A percentile compares a stretch with the other conserved stretches of the same genome.
phyloP scores from a whole-genome alignment of 2,329 filamentous ascomycete genomes.

The Erysiphe neolycopersici region DNA sequence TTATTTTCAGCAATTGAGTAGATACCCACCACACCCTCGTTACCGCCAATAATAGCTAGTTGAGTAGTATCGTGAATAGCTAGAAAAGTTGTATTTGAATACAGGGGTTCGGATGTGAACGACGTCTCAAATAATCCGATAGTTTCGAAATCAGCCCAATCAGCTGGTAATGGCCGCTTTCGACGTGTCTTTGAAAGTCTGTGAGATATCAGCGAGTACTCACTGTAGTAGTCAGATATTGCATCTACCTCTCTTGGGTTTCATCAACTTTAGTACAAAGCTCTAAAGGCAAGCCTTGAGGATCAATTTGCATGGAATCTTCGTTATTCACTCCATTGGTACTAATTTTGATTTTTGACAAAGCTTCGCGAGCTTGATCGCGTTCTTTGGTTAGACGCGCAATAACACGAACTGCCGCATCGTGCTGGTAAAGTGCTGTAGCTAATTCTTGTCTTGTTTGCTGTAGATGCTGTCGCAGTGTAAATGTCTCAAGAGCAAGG shows the following conservation, averaged over 20 bases:
- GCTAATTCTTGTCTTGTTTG: conserved; percentile 85
- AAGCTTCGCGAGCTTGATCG: conserved; percentile 71
- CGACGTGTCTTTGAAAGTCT: conserved; percentile 72
- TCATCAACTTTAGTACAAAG: conserved; percentile 50
- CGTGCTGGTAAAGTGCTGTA: conserved; percentile 84
- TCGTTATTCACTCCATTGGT: conserved; percentile 27
- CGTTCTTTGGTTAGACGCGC: conserved; percentile 71
- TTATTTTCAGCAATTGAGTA: conserved; percentile 55
- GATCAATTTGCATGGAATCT: conserved; percentile 86
- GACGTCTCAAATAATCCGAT: conserved; percentile 32
- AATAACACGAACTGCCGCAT: conserved; percentile 89
- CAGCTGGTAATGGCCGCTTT: conserved; percentile 64
- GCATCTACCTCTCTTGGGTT: conserved; percentile 49
- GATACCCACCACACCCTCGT: conserved; percentile 38
- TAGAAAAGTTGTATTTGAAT: conserved; percentile 28
- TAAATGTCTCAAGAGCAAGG: conserved; percentile 72
- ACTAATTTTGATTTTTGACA: conserved; percentile 61
- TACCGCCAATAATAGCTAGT: conserved; percentile 33
- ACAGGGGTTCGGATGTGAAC: conserved; percentile 27
- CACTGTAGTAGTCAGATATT: neutral
- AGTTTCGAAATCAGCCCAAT: conserved; percentile 54
- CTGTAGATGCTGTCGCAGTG: conserved; percentile 63
- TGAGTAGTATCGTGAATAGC: conserved; percentile 31
- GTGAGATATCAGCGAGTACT: neutral
- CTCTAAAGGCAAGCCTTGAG: conserved; percentile 44